Base-by-base conservation (phyloP, 176 grass and related monocot genomes). In the Lolium rigidum region DNA sequence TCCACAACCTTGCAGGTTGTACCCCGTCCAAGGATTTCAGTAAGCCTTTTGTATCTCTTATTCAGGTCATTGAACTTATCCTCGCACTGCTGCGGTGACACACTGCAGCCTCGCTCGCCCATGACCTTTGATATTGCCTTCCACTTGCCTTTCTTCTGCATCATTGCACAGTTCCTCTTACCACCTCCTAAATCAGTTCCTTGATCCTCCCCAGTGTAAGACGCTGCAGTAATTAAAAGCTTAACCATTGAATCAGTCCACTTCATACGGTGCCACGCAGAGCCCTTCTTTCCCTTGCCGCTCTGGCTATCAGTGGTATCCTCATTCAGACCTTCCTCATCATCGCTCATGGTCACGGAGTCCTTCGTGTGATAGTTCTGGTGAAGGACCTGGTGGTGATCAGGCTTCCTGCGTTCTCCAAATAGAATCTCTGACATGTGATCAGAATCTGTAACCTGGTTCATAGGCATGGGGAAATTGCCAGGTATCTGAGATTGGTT, bases 31-130 rank as follows among this genome's bases (percentile, higher is more conserved):
- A 91, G 92, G 50, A 94, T 89, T 28, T 94, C 87, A 4, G 83
- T 89, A 57, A 94, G 92, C 76, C 87, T 83, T 80, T 85, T 94
- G 82, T 94, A 94, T 65, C 92, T 88, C 89, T 91, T 94, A 75
- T 94, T 94, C 4, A 94, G 92, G 74, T 94, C 92, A 81, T 94
- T 91, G 89, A 94, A 94, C 82, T 91, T 94, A 77, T 89, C 92
- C 47, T 94, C 92, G 41, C 92, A 91, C 73, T 94, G 89, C 54
- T 94, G 92, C 2, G 89, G 87, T 4, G 92, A 94, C 24, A 94
- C 92, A 70, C 75, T 80, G 72, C 87, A 94, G 26, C 89, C 89
- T 70, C 89, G 82, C 84, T 91, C 78, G 0, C 85, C 82, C 89
- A 94, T 87, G 38, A 89, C 86, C 79, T 80, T 83, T 61, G 87